Evolutionary conservation across 2,329 filamentous ascomycete species (phyloP).

Genomic region (Ophiostoma tasmaniense): DNA sequence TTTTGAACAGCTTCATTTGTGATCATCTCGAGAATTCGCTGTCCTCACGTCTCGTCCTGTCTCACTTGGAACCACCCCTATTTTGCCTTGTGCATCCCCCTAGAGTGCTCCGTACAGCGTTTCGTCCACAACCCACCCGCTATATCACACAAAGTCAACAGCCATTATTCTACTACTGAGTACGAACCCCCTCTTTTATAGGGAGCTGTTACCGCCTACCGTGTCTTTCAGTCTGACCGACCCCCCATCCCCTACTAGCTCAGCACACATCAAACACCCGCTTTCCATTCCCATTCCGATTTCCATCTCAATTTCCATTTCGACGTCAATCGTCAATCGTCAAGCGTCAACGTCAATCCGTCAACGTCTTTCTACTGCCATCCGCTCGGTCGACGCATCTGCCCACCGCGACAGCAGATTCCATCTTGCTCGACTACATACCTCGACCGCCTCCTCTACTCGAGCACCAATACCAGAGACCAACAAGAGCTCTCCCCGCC

Average conservation of each 20-base stretch:
- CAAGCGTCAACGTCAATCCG: background rate
- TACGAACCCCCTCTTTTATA: background rate
- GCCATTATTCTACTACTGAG: background rate
- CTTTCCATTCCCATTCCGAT: background rate
- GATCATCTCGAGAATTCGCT: background rate
- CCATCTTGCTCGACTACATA: background rate
- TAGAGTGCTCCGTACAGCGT: background rate
- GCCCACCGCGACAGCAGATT: background rate
- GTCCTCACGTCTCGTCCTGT: background rate
- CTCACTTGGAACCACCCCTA: slow-evolving; percentile 3
- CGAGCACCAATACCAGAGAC: background rate
- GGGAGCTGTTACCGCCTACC: background rate
- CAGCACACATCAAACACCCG: slow-evolving; percentile 3
- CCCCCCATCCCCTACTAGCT: background rate
- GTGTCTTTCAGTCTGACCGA: background rate
- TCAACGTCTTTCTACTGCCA: background rate
- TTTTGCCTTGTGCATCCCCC: background rate
- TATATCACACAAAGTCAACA: no score
- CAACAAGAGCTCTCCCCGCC: background rate
- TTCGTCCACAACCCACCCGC: background rate
- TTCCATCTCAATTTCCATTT: slow-evolving; percentile 3
- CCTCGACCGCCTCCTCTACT: background rate
- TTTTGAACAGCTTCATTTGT: background rate
- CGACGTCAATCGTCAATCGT: background rate
- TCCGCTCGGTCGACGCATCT: background rate